These are phyloP conservation scores for Amanita muscaria DNA, from an alignment of 768 basidiomycete genomes.

Conservation along the genomic window DNA sequence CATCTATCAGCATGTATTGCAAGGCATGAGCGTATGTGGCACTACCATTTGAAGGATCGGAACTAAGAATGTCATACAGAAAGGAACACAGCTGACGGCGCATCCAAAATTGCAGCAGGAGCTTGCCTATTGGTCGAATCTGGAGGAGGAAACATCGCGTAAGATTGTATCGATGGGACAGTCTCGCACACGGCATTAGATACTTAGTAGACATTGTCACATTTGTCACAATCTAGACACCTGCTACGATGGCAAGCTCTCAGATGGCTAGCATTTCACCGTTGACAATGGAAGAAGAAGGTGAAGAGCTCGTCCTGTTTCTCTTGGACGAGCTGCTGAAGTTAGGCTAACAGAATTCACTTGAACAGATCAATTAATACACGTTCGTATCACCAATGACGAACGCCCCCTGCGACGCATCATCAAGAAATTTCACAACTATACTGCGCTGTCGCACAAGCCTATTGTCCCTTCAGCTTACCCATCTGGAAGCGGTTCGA, in stretches of 20 bases:
- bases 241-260: conserved; percentile 4
- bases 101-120: conserved; percentile 86
- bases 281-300: conserved; percentile 58
- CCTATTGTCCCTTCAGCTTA: conserved; percentile 29
- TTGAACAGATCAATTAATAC: conserved; percentile 63
- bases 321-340: conserved; percentile 9
- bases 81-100: conserved; percentile 57
- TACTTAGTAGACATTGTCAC: conserved; percentile 3
- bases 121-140: conserved; percentile 76
- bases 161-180: conserved; percentile 42
- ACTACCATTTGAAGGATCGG: not conserved
- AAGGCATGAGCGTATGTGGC: conserved; percentile 59
- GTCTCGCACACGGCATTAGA: conserved; percentile 13
- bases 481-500: conserved; percentile 20
- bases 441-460: conserved; percentile 48
- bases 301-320: conserved; percentile 19
- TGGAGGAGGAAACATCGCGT: conserved; percentile 71
- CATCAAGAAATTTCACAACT: conserved; percentile 75
- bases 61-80: conserved; percentile 28
- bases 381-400: conserved; percentile 74
- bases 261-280: conserved; percentile 30
- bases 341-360: conserved; percentile 20
- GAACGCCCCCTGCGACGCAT: conserved; percentile 71
- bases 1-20: conserved; percentile 70
- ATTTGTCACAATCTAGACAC: not conserved